These are phyloP conservation scores for Ensete glaucum DNA, from an alignment of 176 grass and related monocot species.

Conservation along the genomic window DNA sequence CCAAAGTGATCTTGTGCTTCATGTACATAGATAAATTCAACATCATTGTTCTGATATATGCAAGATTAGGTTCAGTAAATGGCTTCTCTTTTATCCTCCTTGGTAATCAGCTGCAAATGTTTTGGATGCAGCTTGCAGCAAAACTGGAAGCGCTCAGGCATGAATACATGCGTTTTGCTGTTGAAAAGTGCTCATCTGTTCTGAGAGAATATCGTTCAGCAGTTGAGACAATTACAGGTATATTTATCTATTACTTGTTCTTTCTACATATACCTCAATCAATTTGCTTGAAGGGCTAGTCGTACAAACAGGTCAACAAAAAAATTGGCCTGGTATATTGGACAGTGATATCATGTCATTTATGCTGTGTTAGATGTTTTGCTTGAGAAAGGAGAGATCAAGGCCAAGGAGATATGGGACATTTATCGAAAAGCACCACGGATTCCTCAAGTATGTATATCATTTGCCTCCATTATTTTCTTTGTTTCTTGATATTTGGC, in stretches of 20 bases:
- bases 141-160: constrained; percentile 24
- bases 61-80: background rate
- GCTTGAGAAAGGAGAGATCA: constrained; percentile 31
- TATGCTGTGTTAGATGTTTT: constrained; percentile 27
- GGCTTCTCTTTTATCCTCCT: background rate
- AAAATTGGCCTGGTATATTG: background rate
- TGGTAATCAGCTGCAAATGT: background rate
- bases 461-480: background rate
- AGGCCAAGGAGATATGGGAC: constrained; percentile 25
- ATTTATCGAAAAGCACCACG: constrained; percentile 28
- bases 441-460: constrained; percentile 31
- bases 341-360: background rate
- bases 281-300: background rate
- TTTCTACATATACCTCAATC: background rate
- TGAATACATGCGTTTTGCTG: constrained; percentile 31
- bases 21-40: constrained; percentile 13
- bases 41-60: background rate
- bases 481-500: background rate
- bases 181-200: constrained; percentile 26
- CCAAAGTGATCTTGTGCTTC: constrained; percentile 23
- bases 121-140: constrained; percentile 19
- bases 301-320: background rate
- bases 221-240: constrained; percentile 33
- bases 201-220: constrained; percentile 32
- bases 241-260: background rate